Base-by-base conservation (phyloP, 1,284 basidiomycete species). In the Tilletia indica region DNA sequence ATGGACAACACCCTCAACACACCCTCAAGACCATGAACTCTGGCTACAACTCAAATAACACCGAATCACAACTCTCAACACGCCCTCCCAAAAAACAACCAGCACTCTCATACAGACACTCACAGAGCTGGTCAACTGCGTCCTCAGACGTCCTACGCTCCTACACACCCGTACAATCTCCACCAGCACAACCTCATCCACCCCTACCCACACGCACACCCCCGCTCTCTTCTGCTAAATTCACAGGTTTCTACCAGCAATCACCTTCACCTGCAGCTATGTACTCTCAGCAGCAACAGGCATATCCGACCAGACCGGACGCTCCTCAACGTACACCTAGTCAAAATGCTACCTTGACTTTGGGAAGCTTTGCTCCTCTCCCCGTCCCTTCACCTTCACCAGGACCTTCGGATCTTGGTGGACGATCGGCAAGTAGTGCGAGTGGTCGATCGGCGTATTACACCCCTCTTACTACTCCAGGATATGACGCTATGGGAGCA, bases 111-210 rank as follows among this genome's bases (percentile, higher is more conserved):
- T 64, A 64, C 61, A 25, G 61, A 16, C 34, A 64, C 36, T 64
- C 61, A 3, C 61, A 64, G 34, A 38, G 34, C 61, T 64, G 61
- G 61, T 38, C 34, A 6, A 64, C 61, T 16, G 31, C 61, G 1
- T 64, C 61, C 36, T 64, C 61, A 19, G 61, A 64, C 38, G 6
- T 64, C 25, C 58, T 63, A 21, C 58, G 58, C 25, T 63, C 58
- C 1, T 34, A 63, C 61, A 64, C 31, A 4, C 34, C 61, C 6
- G 61, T 34, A n/a, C 31, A 39, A 6, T 64, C 61, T 19, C 61
- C 61, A 38, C 61, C 61, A 4, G 31, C 31, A 39, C 61, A 64
- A 21, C 58, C 58, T 36, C 61, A 34, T 9, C 61, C 36, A 3
- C 61, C 61, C 34, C 61, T 64, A 9, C 61, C 61, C 34, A 64